Evolutionary conservation across 345 rosid species (phyloP), one percentile per base, ranked within the genome.

Genomic region (Salix brachista): DNA sequence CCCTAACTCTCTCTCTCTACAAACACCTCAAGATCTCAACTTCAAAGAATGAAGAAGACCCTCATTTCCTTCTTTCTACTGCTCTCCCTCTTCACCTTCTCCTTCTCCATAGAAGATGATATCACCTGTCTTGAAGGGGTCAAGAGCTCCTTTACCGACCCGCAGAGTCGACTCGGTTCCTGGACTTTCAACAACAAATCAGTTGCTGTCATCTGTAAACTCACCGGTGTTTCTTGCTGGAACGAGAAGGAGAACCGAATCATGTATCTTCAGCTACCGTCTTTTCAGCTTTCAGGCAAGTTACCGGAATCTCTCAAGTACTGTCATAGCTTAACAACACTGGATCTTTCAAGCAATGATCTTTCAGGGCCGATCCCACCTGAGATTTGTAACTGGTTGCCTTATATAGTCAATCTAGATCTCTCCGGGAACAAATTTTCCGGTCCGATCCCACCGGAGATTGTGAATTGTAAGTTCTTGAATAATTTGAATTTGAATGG

Each of bases 181-280:
- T 58, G 64, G 64, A 11, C 28, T 58, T 58, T 58, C 64, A 58
- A 1, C 64, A 58, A 58, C 64, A 58, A 11, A 26, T 75, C 93
- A 12, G 76, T 79, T 62, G 93, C 86, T 19, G 86, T 87, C 68
- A 67, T 94, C n/a, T 94, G 98, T 87, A 85, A 69, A 25, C 89
- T 92, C 79, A 89, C 81, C 4, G 97, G 98, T 10, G 97, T 94
- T 64, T 44, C 95, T n/a, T 94, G 97, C 72, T 94, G 98, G 99
- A 95, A 95, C 78, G 90, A 84, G 44, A 87, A 73, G 10, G 97
- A 93, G 76, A 90, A 90, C 71, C 87, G 97, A 67, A 80, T 95
- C 8, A 66, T 89, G 68, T 69, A 65, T 61, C 83, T 95, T 9
- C 86, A 91, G 79, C 88, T 95, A 26, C 64, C 81, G 2, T 91